Evolutionary conservation across 106 monocot genomes (phyloP).

Genomic region (Amphibolis antarctica): DNA sequence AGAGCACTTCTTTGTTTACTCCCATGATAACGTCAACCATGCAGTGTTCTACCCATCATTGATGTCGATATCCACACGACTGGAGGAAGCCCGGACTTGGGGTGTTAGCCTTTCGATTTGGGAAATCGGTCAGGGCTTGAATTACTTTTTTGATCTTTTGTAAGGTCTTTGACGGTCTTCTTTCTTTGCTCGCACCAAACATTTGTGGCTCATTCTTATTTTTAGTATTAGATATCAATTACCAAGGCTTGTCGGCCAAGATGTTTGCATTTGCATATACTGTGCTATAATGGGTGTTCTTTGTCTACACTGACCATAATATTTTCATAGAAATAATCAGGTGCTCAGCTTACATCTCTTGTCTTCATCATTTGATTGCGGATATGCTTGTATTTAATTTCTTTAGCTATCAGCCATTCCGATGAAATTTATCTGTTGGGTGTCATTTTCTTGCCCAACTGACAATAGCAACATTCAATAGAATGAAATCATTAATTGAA

Average conservation of each 20-base stretch:
- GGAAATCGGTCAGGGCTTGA: constrained; percentile 89
- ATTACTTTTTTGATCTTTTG: constrained; percentile 90
- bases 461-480: too few relatives aligned
- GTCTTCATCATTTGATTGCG: too few relatives aligned
- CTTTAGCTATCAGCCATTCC: too few relatives aligned
- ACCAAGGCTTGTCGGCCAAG: background rate
- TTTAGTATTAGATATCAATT: background rate
- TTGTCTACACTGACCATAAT: too few relatives aligned
- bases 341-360: too few relatives aligned
- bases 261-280: background rate
- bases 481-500: too few relatives aligned
- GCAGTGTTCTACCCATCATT: constrained; percentile 78
- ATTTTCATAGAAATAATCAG: too few relatives aligned
- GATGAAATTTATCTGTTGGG: too few relatives aligned
- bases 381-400: too few relatives aligned
- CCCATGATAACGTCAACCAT: constrained; percentile 34
- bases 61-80: constrained; percentile 54
- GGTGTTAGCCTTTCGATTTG: constrained; percentile 77
- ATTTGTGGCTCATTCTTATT: background rate
- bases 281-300: background rate
- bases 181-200: background rate
- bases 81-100: constrained; percentile 58
- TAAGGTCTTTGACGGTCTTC: constrained; percentile 6
- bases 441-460: too few relatives aligned
- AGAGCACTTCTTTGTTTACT: constrained; percentile 74